Base-by-base conservation (phyloP, 768 basidiomycete species). In the Sporobolomyces pararoseus region DNA sequence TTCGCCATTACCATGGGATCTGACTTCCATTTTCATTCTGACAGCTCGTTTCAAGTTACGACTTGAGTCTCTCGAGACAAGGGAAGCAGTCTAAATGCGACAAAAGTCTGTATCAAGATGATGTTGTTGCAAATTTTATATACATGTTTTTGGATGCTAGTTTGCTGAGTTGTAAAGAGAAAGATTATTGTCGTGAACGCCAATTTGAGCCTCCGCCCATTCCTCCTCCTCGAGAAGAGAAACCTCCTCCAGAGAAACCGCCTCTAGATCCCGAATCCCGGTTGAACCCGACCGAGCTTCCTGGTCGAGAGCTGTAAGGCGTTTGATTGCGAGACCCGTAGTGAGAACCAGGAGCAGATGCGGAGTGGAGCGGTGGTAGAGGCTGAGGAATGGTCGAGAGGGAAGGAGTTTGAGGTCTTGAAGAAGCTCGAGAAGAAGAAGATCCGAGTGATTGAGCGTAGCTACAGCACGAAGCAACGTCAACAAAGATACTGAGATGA, bases 361-460 rank as follows among this genome's bases (percentile, higher is more conserved):
- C 17, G 31, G 53, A 64, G 44, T 32, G 54, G 19, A 42, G 55
- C 39, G 17, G 9, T 9, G 39, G n/a, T n/a, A 39, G 27, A 34
- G 47, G 55, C 31, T 49, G 25, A 16, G 32, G 49, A 19, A 37
- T 42, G 12, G 54, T 61, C 46, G 65, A 35, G 35, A 65, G 55
- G 0, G 55, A 58, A 13, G 65, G 65, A 25, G 65, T 66, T 27
- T 60, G 58, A 25, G 65, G 65, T 27, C 65, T 37, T 1, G 63
- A 65, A 32, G 32, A 50, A 42, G 63, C 34, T 34, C 34, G n/a
- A 5, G 53, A 44, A 7, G 54, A 51, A 4, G 35, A 29, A 16
- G 68, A 32, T 19, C 69, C 69, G 52, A 70, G 58, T 23, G 63
- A 60, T 23, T 10, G 29, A 29, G 65, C 37, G 64, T 70, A 70